Evolutionary conservation across 345 rosid species (phyloP), one percentile per base, ranked within the genome.

Genomic region (Cardamine chenopodiifolia): DNA sequence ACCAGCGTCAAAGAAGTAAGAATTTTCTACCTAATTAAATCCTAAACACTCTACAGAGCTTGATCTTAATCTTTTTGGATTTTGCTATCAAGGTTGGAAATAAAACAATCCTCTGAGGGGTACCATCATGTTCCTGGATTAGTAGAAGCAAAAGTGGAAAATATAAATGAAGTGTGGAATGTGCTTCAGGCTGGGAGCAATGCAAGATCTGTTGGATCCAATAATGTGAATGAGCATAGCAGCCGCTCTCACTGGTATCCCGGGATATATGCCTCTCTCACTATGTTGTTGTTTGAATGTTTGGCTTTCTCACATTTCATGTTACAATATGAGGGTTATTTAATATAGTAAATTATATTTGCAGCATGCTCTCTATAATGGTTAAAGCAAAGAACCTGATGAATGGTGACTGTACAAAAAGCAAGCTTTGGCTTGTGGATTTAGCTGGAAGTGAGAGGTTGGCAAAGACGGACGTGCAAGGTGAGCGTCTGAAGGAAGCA

Each of bases 341-440:
- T 52, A 18, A 70, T 29, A 55, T 29, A 55, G 28, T 18, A 69
- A 37, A 1, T 55, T 61, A 22, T 73, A 78, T 70, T 67, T 80
- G 72, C 87, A 95, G 99, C 83, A 91, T 95, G 93, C 97, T 95
- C 54, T 85, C 90, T 40, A 86, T 92, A 81, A 86, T 84, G 92
- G 99, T 95, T 19, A 86, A 73, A 85, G 88, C 97, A 28, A 88
- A 86, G 85, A 95, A 90, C 79, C 52, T 90, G 85, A 79, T 90
- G 81, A 90, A 71, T 72, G 92, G 96, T 14, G 97, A 92, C 32
- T 86, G 96, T 81, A 92, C 97, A 67, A 90, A 85, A 81, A 95
- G 99, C 92, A 95, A 88, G 76, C 99, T 95, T 53, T 95, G 99
- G 97, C 97, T 93, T 57, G 94, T 91, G 52, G 98, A 93, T 82